Percentiles rank a stretch among this genome's conserved stretches.
phyloP scores from a whole-genome alignment of 2,329 filamentous ascomycete species.

The Camptophora hylomeconis region DNA sequence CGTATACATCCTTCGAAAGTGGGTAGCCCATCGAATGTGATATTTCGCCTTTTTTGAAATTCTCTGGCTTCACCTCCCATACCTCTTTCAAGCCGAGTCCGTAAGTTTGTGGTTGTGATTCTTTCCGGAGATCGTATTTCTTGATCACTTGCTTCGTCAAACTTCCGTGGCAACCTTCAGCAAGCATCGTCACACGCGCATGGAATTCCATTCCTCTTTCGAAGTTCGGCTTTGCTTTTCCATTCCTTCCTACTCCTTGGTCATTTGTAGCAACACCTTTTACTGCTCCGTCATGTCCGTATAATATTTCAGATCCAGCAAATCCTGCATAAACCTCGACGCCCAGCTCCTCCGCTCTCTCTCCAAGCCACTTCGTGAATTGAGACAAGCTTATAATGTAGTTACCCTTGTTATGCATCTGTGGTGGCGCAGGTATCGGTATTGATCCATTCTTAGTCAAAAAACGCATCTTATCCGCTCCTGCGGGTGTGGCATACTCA shows the following conservation, averaged over 20 bases:
- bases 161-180: conserved; percentile 90
- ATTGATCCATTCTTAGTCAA: conserved; percentile 69
- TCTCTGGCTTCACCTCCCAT: conserved; percentile 89
- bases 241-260: conserved; percentile 67
- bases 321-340: conserved; percentile 96
- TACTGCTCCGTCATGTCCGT: conserved; percentile 73
- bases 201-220: conserved; percentile 98
- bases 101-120: conserved; percentile 91
- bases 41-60: conserved; percentile 76
- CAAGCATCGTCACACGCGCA: conserved; percentile 79
- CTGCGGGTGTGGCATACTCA: conserved; percentile 72
- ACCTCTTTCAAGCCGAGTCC: conserved; percentile 91
- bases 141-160: conserved; percentile 89
- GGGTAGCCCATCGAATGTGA: conserved; percentile 90
- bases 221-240: conserved; percentile 77
- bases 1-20: conserved; percentile 76
- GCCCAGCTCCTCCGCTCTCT: conserved; percentile 88
- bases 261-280: conserved; percentile 94
- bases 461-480: conserved; percentile 80
- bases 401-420: conserved; percentile 98
- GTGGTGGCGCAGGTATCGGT: conserved; percentile 75
- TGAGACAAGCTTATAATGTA: conserved; percentile 95
- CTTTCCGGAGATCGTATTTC: conserved; percentile 78
- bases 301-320: conserved; percentile 84
- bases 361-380: conserved; percentile 88